These are phyloP conservation scores for Waltiozyma sp. DNA, from an alignment of 1,139 yeast genomes.

Conservation along the genomic window DNA sequence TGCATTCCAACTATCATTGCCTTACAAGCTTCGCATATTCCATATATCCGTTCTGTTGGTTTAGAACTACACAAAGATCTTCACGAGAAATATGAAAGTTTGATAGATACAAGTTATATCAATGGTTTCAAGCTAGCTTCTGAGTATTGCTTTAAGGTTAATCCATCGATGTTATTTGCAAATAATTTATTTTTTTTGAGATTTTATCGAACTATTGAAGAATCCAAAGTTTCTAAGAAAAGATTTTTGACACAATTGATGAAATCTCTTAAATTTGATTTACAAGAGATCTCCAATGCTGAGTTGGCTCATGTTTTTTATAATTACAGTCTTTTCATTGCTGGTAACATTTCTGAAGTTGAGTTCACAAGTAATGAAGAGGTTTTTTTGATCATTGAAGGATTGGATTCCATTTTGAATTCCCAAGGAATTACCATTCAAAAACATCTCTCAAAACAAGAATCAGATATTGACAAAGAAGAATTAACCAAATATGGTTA, in stretches of 20 bases:
- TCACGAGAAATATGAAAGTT: conserved; percentile 56
- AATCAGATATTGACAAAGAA: background rate
- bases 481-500: conserved; percentile 1
- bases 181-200: conserved; percentile 17
- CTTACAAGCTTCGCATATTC: conserved; percentile 42
- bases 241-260: conserved; percentile 32
- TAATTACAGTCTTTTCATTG: conserved; percentile 27
- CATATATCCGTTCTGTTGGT: conserved; percentile 37
- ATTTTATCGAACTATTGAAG: conserved; percentile 35
- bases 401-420: conserved; percentile 5
- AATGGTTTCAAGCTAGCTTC: conserved; percentile 56
- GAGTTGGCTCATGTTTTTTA: conserved; percentile 14
- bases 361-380: conserved; percentile 32
- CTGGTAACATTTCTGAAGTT: conserved; percentile 25
- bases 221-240: conserved; percentile 32
- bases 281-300: conserved; percentile 6
- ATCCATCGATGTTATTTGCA: conserved; percentile 6
- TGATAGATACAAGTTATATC: conserved; percentile 52
- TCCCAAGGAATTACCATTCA: conserved; percentile 4
- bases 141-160: conserved; percentile 22
- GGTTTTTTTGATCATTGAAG: conserved; percentile 18
- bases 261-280: conserved; percentile 26
- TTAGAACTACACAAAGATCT: conserved; percentile 41
- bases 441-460: background rate
- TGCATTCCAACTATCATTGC: conserved; percentile 66